phyloP scores from a whole-genome alignment of 371 early-diverging fungal genomes.

The Mortierella sp. region DNA sequence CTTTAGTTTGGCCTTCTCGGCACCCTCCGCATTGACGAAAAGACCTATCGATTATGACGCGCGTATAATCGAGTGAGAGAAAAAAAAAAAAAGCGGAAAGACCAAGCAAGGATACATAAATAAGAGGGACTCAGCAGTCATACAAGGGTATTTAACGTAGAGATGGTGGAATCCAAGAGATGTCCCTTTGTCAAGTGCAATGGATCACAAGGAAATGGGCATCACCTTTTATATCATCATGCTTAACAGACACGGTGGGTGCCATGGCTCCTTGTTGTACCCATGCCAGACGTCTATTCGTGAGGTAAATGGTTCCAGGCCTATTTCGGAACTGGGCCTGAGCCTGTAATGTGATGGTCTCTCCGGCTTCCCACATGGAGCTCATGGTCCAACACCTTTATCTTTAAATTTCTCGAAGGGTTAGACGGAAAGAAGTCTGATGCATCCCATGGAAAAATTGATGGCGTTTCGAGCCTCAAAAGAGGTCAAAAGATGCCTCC shows the following conservation, averaged over 20 bases:
- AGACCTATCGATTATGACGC: conserved; percentile 7
- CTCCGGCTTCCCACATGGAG: conserved; percentile 69
- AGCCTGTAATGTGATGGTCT: conserved; percentile 62
- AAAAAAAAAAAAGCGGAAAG: background rate
- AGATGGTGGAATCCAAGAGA: background rate
- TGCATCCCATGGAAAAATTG: background rate
- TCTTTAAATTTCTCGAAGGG: background rate
- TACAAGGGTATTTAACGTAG: background rate
- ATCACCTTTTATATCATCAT: conserved; percentile 41
- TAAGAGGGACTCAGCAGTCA: background rate
- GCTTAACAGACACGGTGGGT: conserved; percentile 35
- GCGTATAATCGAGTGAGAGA: background rate
- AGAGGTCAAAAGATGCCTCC: too few relatives aligned
- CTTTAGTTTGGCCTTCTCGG: conserved; percentile 53
- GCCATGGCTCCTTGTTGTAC: conserved; percentile 60
- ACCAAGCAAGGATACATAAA: background rate
- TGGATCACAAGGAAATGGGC: background rate
- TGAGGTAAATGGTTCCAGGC: conserved; percentile 64
- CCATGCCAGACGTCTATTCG: conserved; percentile 66
- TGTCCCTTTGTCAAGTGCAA: background rate
- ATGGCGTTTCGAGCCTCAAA: background rate
- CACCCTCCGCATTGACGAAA: conserved; percentile 30
- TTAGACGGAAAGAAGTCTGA: background rate
- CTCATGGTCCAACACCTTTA: background rate
- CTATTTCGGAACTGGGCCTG: conserved; percentile 60